Base-by-base conservation (phyloP, 129 eudicot species). In the Solidago caesia region DNA sequence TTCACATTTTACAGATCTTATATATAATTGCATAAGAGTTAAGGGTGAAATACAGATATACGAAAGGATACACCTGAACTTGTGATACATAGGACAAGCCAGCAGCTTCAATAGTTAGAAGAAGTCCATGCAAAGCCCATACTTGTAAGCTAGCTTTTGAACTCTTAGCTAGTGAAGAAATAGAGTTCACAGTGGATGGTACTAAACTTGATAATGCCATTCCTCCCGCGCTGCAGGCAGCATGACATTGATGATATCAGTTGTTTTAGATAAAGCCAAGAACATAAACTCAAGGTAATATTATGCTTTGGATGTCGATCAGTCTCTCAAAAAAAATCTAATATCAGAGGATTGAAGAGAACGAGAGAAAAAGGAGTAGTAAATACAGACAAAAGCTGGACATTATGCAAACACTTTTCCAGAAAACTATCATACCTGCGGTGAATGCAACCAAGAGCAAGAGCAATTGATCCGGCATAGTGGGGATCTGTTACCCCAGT, bases 71-170 rank as follows among this genome's bases (percentile, higher is more conserved):
- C 85, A 93, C 98, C 92, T 93, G 98, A 71, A 88, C 96, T 58
- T 93, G 98, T 71, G 98, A 90, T 42, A 93, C 92, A 80, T 82
- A 93, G 57, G 96, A 86, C 84, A 93, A 86, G 66, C 97, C 96
- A 73, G 98, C 96, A 48, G 98, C 92, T 83, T 93, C 98, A 67
- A 93, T 87, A 45, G 98, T 93, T 77, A 93, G 81, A 81, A 93
- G 96, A 82, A 93, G 96, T 55, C 98, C 98, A 83, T 93, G 97
- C 82, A 93, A 78, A 70, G 91, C 84, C 98, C 98, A 93, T 58
- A 90, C 83, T 77, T 85, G 96, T 63, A 90, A 78, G 81, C 86
- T 75, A 72, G 98, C 83, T 75, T 78, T 70, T 71, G 98, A 82
- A 64, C 96, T 93, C 82, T 88, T 93, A 71, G 98, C 98, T 76